A percentile compares a stretch with the other conserved stretches of the same genome.
Evolutionary conservation across 345 rosid genomes (phyloP).

Genomic region (Aethionema arabicum): DNA sequence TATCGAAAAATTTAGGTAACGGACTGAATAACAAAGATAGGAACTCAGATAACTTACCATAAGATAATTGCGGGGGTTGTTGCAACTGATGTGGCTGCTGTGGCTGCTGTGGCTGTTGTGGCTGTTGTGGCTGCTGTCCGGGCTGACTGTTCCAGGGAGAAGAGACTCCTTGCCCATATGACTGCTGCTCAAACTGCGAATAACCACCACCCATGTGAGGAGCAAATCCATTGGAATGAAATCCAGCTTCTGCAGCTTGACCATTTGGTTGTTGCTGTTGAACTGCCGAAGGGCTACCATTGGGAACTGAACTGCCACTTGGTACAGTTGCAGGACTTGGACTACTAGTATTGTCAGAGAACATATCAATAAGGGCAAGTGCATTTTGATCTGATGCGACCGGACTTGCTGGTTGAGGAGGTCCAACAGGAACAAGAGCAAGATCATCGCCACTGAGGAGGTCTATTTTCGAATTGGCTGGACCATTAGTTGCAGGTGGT

Average conservation of each 20-base stretch:
- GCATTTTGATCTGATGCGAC: conserved; percentile 76
- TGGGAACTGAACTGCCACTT: conserved; percentile 47
- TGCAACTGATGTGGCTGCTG: conserved; percentile 39
- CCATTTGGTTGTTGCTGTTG: conserved; percentile 68
- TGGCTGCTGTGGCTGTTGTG: conserved; percentile 59
- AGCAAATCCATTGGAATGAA: conserved; percentile 62
- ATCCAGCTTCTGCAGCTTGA: conserved; percentile 54
- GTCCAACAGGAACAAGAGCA: conserved; percentile 83
- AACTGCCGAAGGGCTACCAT: conserved; percentile 46
- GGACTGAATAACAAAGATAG: no score
- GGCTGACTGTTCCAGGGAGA: conserved; percentile 77
- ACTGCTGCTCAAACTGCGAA: conserved; percentile 63
- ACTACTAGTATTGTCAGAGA: conserved; percentile 52
- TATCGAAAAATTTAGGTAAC: no score
- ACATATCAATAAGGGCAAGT: conserved; percentile 85
- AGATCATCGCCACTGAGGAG: conserved; percentile 88
- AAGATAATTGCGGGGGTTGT: conserved; percentile 45
- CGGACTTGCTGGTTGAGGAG: conserved; percentile 55
- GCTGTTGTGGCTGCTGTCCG: conserved; percentile 46
- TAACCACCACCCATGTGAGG: conserved; percentile 56
- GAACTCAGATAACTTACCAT: conserved; percentile 46
- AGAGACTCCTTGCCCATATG: conserved; percentile 52
- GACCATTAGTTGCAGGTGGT: conserved; percentile 69
- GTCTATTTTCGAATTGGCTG: conserved; percentile 73
- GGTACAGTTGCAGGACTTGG: conserved; percentile 54